phyloP scores from a whole-genome alignment of 257 asterid species.

The Verbena officinalis region DNA sequence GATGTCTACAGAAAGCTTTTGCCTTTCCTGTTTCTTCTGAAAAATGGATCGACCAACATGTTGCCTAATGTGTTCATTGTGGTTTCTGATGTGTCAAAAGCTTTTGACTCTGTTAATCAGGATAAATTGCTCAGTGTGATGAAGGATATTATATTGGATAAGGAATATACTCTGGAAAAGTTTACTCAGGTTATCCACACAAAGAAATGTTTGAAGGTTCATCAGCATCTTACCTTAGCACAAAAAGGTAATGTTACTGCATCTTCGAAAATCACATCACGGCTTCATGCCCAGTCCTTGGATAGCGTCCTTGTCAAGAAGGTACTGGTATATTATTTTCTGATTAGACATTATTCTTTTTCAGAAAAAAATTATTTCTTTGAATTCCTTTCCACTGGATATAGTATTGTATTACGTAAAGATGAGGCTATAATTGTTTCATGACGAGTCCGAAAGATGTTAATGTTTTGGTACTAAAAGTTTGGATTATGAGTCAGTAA shows the following conservation, averaged over 20 bases:
- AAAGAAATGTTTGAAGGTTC: conserved; percentile 51
- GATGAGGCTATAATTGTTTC: not conserved
- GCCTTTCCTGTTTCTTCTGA: conserved; percentile 60
- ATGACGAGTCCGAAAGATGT: too few relatives aligned
- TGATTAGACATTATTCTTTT: not conserved
- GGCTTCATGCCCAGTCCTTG: conserved; percentile 36
- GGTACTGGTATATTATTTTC: conserved; percentile 45
- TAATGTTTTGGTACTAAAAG: too few relatives aligned
- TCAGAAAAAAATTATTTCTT: not conserved
- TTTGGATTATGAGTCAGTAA: too few relatives aligned
- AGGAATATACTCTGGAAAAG: conserved; percentile 58
- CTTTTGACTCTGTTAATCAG: conserved; percentile 83
- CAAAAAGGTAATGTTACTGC: conserved; percentile 35
- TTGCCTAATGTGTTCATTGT: conserved; percentile 63
- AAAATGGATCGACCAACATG: conserved; percentile 38
- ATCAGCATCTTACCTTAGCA: conserved; percentile 41
- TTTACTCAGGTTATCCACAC: conserved; percentile 57
- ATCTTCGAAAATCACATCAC: conserved; percentile 33
- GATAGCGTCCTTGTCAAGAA: conserved; percentile 62
- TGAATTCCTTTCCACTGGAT: not conserved
- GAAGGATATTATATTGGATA: conserved; percentile 55
- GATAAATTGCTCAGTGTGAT: conserved; percentile 70
- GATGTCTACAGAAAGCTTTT: conserved; percentile 68
- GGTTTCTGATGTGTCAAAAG: conserved; percentile 85
- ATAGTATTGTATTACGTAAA: not conserved